phyloP scores from a whole-genome alignment of 306 rosid species.

The Albizia julibrissin region DNA sequence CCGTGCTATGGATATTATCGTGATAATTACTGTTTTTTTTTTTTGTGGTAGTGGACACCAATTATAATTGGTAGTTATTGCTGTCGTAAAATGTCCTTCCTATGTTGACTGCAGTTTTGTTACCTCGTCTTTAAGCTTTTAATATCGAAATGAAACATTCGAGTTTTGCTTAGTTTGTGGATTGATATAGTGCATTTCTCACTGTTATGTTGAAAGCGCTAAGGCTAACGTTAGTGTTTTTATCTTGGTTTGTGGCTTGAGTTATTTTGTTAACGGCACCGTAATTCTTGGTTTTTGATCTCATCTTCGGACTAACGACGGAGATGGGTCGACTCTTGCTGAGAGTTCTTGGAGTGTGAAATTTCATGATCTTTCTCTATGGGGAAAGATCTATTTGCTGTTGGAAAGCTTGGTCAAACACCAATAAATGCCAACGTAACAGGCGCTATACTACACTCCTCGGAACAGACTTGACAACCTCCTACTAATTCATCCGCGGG shows the following conservation, averaged over 20 bases:
- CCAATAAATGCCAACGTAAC: not conserved
- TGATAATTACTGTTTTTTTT: not conserved
- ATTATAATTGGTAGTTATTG: not conserved
- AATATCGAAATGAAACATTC: not conserved
- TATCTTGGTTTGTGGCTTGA: not conserved
- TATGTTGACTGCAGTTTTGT: conserved; percentile 19
- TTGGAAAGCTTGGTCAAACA: not conserved
- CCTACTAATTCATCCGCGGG: not conserved
- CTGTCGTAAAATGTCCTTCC: conserved; percentile 4
- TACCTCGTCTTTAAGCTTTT: not conserved
- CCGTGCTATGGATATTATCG: not conserved
- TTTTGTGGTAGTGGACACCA: conserved; percentile 5
- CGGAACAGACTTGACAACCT: not conserved
- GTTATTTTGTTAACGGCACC: not conserved
- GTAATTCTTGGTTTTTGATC: not conserved
- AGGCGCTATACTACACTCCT: not conserved
- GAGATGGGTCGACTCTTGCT: too few species aligned
- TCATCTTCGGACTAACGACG: not conserved
- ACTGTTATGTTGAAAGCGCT: not conserved
- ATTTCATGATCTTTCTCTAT: too few species aligned
- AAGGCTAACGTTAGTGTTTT: too few species aligned
- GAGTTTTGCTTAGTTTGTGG: conserved; percentile 1
- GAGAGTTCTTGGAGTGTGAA: too few species aligned
- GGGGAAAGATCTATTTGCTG: not conserved
- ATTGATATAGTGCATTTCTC: not conserved